A percentile compares a stretch with the other conserved stretches of the same genome.
phyloP scores from a whole-genome alignment of 345 rosid species.

The Pugionium cornutum region DNA sequence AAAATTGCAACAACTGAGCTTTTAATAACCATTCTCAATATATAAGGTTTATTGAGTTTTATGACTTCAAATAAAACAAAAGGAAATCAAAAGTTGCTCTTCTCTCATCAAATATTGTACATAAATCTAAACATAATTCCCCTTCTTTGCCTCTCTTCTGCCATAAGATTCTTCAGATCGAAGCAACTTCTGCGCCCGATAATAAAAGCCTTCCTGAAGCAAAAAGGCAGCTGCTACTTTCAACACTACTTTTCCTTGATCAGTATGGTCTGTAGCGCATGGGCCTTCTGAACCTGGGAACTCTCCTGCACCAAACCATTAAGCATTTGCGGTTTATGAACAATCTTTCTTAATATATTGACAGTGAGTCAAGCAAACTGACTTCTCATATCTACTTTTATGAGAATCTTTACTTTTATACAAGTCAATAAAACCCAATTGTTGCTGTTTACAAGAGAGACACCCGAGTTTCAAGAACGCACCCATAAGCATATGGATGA shows the following conservation, averaged over 20 bases:
- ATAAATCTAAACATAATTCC: constrained; percentile 19
- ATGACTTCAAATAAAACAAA: constrained; percentile 10
- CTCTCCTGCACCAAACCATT: constrained; percentile 64
- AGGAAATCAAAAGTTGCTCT: constrained; percentile 24
- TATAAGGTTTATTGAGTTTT: constrained; percentile 17
- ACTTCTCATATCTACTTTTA: not conserved
- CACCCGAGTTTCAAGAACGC: constrained; percentile 24
- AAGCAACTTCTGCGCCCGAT: constrained; percentile 14
- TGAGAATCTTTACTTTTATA: not conserved
- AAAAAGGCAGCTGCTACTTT: constrained; percentile 33
- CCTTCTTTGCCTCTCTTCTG: constrained; percentile 3
- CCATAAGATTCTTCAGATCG: constrained; percentile 26
- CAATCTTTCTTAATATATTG: not conserved
- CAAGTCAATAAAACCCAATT: not conserved
- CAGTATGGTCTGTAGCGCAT: constrained; percentile 91
- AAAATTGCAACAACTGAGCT: not conserved
- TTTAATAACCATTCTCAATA: constrained; percentile 20
- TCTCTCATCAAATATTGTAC: constrained; percentile 36
- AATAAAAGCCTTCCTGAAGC: constrained; percentile 20
- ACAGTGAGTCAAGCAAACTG: not conserved
- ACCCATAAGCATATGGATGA: constrained; percentile 84
- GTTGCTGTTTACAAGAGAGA: not conserved
- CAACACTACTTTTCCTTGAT: constrained; percentile 13
- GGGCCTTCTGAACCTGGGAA: constrained; percentile 92
- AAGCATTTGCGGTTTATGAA: constrained; percentile 7